Evolutionary conservation across 2,329 filamentous ascomycete species (phyloP), one percentile per base, ranked within the genome.

Genomic region (Cladosporium sp.): DNA sequence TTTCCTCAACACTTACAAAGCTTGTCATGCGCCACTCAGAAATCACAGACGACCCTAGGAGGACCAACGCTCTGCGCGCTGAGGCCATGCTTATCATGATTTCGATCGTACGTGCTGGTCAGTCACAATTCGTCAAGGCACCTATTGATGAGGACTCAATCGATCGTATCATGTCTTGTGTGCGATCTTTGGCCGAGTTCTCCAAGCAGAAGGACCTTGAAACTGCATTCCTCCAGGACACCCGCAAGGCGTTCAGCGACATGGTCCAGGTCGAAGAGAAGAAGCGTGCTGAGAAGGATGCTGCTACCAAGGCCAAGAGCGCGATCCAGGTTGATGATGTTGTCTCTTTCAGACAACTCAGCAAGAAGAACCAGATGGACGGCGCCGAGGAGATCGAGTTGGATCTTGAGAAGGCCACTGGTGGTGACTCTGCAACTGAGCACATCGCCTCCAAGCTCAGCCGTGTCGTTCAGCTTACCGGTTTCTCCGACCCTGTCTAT

Each of bases 1-100:
- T 99, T n/a, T 94, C 94, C 1, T 95, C 93, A 8, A 97, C 94
- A 0, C 86, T 99, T 66, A 97, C 95, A 18, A 99, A 99, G 82
- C 86, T 99, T 64, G 95, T 99, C 60, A 97, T 99, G 93, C 91
- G 95, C 63, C 93, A 98, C 78, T 91, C 92, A 1, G 93, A 98
- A 76, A 93, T 98, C 67, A 97, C 94, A 1, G 83, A 90, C 28
- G 94, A 97, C 73, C 80, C 85, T 52, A 91, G 92, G 52, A 90
- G 95, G 47, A 98, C 94, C 34, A 99, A 99, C 74, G 93, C 94
- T 34, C 86, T 99, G 30, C 90, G 92, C 59, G 95, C 95, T 3
- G 95, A 99, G 80, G 95, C 95, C 54, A 99, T 99, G 95, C 86
- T 99, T 63, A 98, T 99, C 77, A 97, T 98, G 93, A 97, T 99